Percentiles rank a stretch among this genome's conserved stretches.
phyloP scores from a whole-genome alignment of 768 basidiomycete genomes.

The Pulveroboletus sp. region DNA sequence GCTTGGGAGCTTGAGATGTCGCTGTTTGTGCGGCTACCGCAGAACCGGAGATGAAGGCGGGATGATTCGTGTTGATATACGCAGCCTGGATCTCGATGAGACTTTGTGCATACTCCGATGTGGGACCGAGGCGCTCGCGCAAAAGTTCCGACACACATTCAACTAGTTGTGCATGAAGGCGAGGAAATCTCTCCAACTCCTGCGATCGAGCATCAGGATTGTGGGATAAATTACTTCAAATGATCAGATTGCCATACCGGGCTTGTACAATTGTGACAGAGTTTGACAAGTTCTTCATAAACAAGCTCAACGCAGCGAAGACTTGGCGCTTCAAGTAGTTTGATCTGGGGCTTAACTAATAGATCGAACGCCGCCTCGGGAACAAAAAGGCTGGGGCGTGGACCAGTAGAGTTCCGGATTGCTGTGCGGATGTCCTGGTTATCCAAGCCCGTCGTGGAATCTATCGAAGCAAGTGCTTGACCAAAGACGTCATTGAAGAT shows the following conservation, averaged over 20 bases:
- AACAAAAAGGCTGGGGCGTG: slow-evolving; percentile 91
- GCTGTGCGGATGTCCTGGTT: slow-evolving; percentile 96
- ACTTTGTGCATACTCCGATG: slow-evolving; percentile 93
- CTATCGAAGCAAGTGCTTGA: slow-evolving; percentile 81
- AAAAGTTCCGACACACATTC: slow-evolving; percentile 97
- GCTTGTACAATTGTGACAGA: slow-evolving; percentile 97
- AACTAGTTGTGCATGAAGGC: slow-evolving; percentile 86
- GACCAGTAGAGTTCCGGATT: slow-evolving; percentile 97
- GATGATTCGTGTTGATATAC: slow-evolving; percentile 99
- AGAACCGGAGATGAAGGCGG: slow-evolving; percentile 83
- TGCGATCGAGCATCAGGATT: slow-evolving; percentile 30
- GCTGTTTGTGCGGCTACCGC: slow-evolving; percentile 54
- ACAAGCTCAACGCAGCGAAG: slow-evolving; percentile 95
- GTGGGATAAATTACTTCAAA: neutral
- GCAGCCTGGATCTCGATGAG: slow-evolving; percentile 96
- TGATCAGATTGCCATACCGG: slow-evolving; percentile 44
- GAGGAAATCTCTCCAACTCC: slow-evolving; percentile 96
- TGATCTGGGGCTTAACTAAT: slow-evolving; percentile 97
- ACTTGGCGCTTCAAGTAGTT: slow-evolving; percentile 90
- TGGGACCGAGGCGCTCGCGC: slow-evolving; percentile 91
- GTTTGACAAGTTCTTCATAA: slow-evolving; percentile 98
- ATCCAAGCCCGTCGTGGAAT: slow-evolving; percentile 87
- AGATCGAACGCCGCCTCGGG: slow-evolving; percentile 97
- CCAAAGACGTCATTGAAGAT: slow-evolving; percentile 99
- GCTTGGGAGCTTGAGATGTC: slow-evolving; percentile 37